Evolutionary conservation across 2,329 filamentous ascomycete species (phyloP).

Genomic region (Cytospora piceicola): DNA sequence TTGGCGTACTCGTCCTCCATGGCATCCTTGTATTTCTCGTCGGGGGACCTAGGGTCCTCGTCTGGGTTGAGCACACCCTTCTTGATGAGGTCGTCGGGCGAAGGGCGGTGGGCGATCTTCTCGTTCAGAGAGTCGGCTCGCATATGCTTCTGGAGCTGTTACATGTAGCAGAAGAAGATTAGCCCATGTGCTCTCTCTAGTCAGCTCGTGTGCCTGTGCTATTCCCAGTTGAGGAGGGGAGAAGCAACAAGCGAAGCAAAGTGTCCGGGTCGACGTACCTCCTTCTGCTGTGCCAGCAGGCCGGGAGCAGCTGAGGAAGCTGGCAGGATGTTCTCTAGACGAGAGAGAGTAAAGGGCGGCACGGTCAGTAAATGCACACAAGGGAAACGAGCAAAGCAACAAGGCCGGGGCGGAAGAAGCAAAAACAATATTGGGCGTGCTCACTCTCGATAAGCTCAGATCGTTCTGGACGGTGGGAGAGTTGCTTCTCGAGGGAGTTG

Average conservation of each 20-base stretch:
- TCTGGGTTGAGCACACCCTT: conserved; percentile 71
- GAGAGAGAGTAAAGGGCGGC: conserved; percentile 10
- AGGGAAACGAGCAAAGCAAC: background rate
- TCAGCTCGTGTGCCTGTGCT: background rate
- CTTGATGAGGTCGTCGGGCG: conserved; percentile 75
- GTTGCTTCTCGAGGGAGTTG: conserved; percentile 74
- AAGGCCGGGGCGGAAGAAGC: conserved; percentile 5
- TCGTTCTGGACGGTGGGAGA: conserved; percentile 74
- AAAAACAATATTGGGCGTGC: no score
- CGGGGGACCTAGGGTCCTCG: conserved; percentile 64
- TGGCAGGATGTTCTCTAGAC: conserved; percentile 81
- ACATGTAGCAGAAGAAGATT: background rate
- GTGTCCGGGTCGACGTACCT: conserved; percentile 49
- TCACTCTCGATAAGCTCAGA: conserved; percentile 79
- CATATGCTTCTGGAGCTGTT: conserved; percentile 80
- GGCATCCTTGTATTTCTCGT: conserved; percentile 62
- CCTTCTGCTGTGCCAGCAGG: conserved; percentile 78
- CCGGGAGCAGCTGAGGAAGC: conserved; percentile 77
- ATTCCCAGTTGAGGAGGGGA: conserved; percentile 21
- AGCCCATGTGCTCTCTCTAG: background rate
- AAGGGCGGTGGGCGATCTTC: conserved; percentile 77
- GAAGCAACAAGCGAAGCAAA: background rate
- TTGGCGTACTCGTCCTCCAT: conserved; percentile 69
- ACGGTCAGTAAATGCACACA: conserved; percentile 17
- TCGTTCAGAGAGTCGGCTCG: conserved; percentile 84